These are phyloP conservation scores for Colletotrichum melonis DNA, from an alignment of 2,329 filamentous ascomycete genomes.

Conservation along the genomic window DNA sequence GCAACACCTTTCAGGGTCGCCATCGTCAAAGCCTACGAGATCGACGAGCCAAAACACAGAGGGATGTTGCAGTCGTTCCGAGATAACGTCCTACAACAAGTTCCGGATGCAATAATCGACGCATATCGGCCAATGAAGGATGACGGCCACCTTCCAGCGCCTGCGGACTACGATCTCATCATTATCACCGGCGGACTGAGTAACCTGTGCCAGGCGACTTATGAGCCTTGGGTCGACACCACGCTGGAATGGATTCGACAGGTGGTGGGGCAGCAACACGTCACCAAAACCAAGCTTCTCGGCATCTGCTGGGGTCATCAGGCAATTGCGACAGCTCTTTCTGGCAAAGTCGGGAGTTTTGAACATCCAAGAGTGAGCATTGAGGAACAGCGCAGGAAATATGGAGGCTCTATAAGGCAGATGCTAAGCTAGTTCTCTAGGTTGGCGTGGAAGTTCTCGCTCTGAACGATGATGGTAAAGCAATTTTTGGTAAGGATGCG, in stretches of 20 bases:
- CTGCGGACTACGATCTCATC: constrained; percentile 22
- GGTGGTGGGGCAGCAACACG: constrained; percentile 19
- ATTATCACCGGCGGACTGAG: constrained; percentile 29
- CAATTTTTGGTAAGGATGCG: constrained; percentile 6
- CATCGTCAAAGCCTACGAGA: constrained; percentile 30
- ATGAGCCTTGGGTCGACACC: constrained; percentile 26
- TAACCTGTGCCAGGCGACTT: constrained; percentile 27
- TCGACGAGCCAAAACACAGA: constrained; percentile 29
- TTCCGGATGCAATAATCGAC: constrained; percentile 20
- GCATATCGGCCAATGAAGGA: constrained; percentile 22
- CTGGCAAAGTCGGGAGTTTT: constrained; percentile 20
- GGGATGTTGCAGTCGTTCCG: constrained; percentile 28
- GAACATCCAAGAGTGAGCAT: constrained; percentile 16
- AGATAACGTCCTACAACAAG: constrained; percentile 15
- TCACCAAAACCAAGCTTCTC: constrained; percentile 21
- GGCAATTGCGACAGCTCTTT: constrained; percentile 22
- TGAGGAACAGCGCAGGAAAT: neutral
- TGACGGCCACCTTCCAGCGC: constrained; percentile 9
- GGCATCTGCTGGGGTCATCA: constrained; percentile 30
- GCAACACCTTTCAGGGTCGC: constrained; percentile 21
- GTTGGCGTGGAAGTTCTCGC: constrained; percentile 5
- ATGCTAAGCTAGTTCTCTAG: neutral
- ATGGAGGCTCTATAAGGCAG: too few species aligned
- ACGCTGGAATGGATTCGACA: constrained; percentile 25
- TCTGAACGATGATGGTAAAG: constrained; percentile 14